phyloP scores from a whole-genome alignment of 192 early-diverging fungal species.

The Entophlyctis helioformis region DNA sequence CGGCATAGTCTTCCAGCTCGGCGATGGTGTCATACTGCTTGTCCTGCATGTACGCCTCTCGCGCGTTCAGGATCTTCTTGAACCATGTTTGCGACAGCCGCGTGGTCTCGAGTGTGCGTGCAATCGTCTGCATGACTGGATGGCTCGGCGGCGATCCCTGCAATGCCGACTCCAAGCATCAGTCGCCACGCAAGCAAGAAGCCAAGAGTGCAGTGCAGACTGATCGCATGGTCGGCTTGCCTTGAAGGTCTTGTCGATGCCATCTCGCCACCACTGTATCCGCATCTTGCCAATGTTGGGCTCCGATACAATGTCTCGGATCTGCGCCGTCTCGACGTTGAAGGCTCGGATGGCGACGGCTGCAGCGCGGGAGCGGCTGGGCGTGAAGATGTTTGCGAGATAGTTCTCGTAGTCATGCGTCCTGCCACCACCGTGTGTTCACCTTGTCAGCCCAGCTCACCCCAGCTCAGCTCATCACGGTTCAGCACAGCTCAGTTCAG shows the following conservation, averaged over 20 bases:
- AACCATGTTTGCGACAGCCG: constrained; percentile 67
- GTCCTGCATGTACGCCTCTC: constrained; percentile 45
- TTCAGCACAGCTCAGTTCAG: too few species aligned
- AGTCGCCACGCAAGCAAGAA: not conserved
- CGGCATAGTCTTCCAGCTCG: constrained; percentile 79
- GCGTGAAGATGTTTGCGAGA: constrained; percentile 65
- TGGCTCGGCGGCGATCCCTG: constrained; percentile 45
- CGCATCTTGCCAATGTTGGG: constrained; percentile 61
- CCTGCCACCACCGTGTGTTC: too few species aligned
- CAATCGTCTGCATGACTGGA: constrained; percentile 61
- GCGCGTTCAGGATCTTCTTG: constrained; percentile 60
- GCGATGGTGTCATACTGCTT: constrained; percentile 55
- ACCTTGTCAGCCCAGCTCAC: too few species aligned
- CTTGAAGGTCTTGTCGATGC: constrained; percentile 53
- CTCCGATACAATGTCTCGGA: constrained; percentile 62
- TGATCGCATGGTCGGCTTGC: too few species aligned
- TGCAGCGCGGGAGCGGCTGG: constrained; percentile 46
- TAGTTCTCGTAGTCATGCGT: constrained; percentile 77
- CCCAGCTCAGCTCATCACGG: too few species aligned
- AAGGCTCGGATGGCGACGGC: constrained; percentile 75
- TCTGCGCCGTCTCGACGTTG: constrained; percentile 76
- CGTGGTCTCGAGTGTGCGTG: constrained; percentile 40
- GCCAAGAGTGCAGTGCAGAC: not conserved
- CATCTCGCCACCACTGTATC: constrained; percentile 81
- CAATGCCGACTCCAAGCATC: not conserved